Evolutionary conservation across 1,284 basidiomycete genomes (phyloP).

Genomic region (Moesziomyces aphidis): DNA sequence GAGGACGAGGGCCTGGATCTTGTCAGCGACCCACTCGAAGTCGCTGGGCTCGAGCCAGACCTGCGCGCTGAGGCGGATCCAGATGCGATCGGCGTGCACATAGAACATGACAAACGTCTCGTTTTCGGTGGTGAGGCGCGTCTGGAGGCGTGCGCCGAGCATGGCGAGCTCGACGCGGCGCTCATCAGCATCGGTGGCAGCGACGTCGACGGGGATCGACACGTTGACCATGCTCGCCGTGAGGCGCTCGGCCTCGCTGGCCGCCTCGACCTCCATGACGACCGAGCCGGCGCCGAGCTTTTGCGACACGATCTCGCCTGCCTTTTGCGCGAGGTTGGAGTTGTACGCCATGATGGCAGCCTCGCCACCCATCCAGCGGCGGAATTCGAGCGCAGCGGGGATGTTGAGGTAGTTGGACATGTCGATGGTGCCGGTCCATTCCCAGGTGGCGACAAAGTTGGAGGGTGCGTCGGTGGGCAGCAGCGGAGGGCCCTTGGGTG

Average conservation of each 20-base stretch:
- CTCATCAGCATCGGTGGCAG: slow-evolving; percentile 1
- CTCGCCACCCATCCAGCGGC: slow-evolving; percentile 85
- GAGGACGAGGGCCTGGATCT: slow-evolving; percentile 13
- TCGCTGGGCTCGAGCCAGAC: slow-evolving; percentile 52
- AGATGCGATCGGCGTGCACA: slow-evolving; percentile 46
- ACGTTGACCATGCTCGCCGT: slow-evolving; percentile 51
- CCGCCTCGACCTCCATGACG: slow-evolving; percentile 16
- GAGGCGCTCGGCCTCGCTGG: slow-evolving; percentile 4
- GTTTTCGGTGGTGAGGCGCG: slow-evolving; percentile 15
- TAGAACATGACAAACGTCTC: slow-evolving; percentile 39
- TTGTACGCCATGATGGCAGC: slow-evolving; percentile 80
- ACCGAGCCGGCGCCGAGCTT: slow-evolving; percentile 68
- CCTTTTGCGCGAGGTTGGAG: slow-evolving; percentile 78
- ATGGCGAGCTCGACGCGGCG: slow-evolving; percentile 8
- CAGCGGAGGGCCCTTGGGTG: slow-evolving; percentile 7
- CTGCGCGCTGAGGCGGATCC: slow-evolving; percentile 50
- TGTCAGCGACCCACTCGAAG: slow-evolving; percentile 41
- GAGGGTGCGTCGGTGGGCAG: slow-evolving; percentile 19
- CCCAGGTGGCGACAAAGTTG: slow-evolving; percentile 48
- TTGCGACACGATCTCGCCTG: slow-evolving; percentile 75
- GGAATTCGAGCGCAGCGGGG: slow-evolving; percentile 78
- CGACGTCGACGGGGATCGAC: slow-evolving; percentile 24
- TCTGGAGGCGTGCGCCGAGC: slow-evolving; percentile 21
- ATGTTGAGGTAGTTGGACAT: slow-evolving; percentile 40
- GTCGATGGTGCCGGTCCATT: slow-evolving; percentile 45